Evolutionary conservation across 2,329 filamentous ascomycete species (phyloP).

Genomic region (Fusarium equiseti): DNA sequence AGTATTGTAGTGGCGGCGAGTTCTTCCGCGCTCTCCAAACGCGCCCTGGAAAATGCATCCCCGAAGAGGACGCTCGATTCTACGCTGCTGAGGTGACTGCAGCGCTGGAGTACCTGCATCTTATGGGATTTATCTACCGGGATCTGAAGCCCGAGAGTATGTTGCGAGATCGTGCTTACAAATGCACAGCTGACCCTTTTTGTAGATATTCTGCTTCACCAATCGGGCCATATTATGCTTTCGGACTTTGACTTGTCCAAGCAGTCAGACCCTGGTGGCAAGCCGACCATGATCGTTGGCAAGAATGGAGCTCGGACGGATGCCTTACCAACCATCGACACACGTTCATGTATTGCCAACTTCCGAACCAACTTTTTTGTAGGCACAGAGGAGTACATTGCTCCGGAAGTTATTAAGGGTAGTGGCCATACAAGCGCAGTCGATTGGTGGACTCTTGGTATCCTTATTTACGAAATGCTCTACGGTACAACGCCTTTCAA

Average conservation of each 20-base stretch:
- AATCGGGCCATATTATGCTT: slow-evolving; percentile 99
- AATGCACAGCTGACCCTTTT: slow-evolving; percentile 12
- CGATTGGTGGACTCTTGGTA: slow-evolving; percentile 99
- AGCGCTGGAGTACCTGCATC: slow-evolving; percentile 93
- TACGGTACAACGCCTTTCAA: slow-evolving; percentile 99
- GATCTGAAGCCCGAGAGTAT: slow-evolving; percentile 97
- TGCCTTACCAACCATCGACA: slow-evolving; percentile 95
- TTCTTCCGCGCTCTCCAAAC: slow-evolving; percentile 98
- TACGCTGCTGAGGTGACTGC: slow-evolving; percentile 98
- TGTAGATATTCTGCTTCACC: slow-evolving; percentile 92
- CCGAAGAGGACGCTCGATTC: slow-evolving; percentile 95
- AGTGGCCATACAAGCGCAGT: slow-evolving; percentile 98
- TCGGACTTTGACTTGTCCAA: slow-evolving; percentile 99
- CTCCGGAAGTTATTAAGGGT: slow-evolving; percentile 97
- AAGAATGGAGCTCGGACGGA: slow-evolving; percentile 88
- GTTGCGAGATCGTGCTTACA: slow-evolving; percentile 21
- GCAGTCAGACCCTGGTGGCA: slow-evolving; percentile 94
- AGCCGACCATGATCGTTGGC: slow-evolving; percentile 96
- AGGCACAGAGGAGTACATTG: slow-evolving; percentile 98
- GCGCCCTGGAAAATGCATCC: slow-evolving; percentile 94
- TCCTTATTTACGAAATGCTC: slow-evolving; percentile 98
- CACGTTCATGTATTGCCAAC: slow-evolving; percentile 96
- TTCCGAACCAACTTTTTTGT: slow-evolving; percentile 99
- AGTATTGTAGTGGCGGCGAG: slow-evolving; percentile 98
- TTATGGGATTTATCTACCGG: slow-evolving; percentile 99